These are phyloP conservation scores for Alloteropsis semialata DNA, from an alignment of 176 grass and related monocot species.

Conservation along the genomic window DNA sequence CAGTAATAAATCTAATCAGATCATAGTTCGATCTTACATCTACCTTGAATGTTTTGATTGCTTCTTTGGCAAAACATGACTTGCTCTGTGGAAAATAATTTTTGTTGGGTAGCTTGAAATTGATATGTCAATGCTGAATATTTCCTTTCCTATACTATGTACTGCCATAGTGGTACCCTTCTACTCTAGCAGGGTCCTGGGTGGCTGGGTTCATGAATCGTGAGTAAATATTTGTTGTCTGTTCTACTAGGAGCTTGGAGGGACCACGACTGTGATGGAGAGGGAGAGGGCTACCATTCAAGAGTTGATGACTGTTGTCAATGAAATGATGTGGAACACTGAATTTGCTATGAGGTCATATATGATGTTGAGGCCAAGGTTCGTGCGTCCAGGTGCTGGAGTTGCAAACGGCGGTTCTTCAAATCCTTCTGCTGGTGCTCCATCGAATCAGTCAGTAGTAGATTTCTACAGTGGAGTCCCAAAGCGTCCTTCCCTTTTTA, in stretches of 20 bases:
- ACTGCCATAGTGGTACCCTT: background rate
- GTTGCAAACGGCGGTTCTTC: constrained; percentile 44
- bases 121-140: background rate
- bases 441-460: constrained; percentile 54
- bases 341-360: constrained; percentile 87
- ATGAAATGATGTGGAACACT: constrained; percentile 85
- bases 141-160: background rate
- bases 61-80: background rate
- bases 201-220: constrained; percentile 19
- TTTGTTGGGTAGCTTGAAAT: background rate
- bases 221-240: background rate
- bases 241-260: constrained; percentile 66
- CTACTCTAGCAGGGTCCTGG: constrained; percentile 4
- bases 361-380: constrained; percentile 84
- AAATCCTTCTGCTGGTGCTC: constrained; percentile 35
- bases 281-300: constrained; percentile 81
- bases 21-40: background rate
- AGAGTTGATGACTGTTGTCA: constrained; percentile 63
- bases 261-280: constrained; percentile 78
- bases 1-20: constrained; percentile 6
- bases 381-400: constrained; percentile 45
- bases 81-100: background rate
- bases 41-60: background rate
- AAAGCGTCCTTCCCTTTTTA: constrained; percentile 78
- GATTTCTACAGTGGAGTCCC: constrained; percentile 96